phyloP scores from a whole-genome alignment of 2,329 filamentous ascomycete genomes.

The Trichoderma pleuroti region DNA sequence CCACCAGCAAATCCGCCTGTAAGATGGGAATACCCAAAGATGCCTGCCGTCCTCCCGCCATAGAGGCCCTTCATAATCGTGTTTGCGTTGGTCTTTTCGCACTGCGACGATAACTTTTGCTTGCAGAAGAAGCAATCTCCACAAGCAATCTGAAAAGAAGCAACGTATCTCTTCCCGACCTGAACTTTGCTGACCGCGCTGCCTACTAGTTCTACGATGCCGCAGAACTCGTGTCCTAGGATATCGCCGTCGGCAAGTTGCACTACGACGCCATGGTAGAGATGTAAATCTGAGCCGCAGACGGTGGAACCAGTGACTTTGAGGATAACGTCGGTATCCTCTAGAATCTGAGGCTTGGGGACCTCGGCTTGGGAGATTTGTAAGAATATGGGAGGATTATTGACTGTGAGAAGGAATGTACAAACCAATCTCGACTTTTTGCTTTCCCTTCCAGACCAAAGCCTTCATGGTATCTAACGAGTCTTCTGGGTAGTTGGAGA shows the following conservation, averaged over 20 bases:
- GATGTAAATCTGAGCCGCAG: conserved; percentile 57
- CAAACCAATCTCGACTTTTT: conserved; percentile 64
- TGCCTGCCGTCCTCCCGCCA: conserved; percentile 69
- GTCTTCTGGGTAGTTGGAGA: conserved; percentile 54
- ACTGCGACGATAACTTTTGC: not conserved
- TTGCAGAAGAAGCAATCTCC: conserved; percentile 61
- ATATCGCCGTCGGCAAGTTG: conserved; percentile 64
- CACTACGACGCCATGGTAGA: conserved; percentile 54
- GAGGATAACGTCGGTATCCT: conserved; percentile 73
- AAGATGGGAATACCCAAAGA: conserved; percentile 73
- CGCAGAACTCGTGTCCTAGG: conserved; percentile 61
- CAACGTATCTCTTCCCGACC: conserved; percentile 69
- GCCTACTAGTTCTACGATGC: conserved; percentile 54
- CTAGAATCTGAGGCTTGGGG: conserved; percentile 68
- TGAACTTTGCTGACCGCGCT: conserved; percentile 53
- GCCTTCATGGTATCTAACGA: conserved; percentile 70
- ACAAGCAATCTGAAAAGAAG: conserved; percentile 80
- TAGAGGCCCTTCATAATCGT: conserved; percentile 54
- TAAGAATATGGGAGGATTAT: not conserved
- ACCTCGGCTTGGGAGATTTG: conserved; percentile 49
- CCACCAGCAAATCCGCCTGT: conserved; percentile 85
- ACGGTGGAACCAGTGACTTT: conserved; percentile 66
- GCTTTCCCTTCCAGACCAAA: conserved; percentile 78
- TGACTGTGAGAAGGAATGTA: not conserved
- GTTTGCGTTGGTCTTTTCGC: not conserved